Base-by-base conservation (phyloP, 2,329 filamentous ascomycete species). In the Trematosphaeria pertusa region DNA sequence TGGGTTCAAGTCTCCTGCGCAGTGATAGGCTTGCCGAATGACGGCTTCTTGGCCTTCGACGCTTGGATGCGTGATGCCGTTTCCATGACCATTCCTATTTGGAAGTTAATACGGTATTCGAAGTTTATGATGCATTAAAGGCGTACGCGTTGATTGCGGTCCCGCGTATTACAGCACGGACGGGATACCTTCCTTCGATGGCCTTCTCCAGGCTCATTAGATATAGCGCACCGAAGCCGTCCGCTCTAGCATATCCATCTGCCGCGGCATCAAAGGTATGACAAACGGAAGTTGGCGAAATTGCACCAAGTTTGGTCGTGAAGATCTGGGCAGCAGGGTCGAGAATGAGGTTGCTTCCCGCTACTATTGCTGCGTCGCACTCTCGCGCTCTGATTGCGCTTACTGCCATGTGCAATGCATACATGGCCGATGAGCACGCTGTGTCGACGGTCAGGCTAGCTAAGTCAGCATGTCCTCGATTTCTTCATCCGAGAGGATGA, bases 341-440 rank as follows among this genome's bases (percentile, higher is more conserved):
- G 11, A 44, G 8, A 12, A 65, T 62, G 21, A 43, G 46, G 31
- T 65, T 67, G 11, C 24, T 19, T 3, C 43, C 50, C 2, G 34
- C 63, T 1, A 65, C 62, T 14, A 65, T 54, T 3, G 60, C 60
- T 1, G 48, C 21, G 32, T 65, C 61, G 33, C 59, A 61, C 20
- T 64, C 59, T 3, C 56, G 49, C 42, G 46, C 47, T 0, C 51
- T 46, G 2, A 67, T 43, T 2, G 44, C 43, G 10, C 18, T 38
- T 14, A 58, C 41, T 6, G 64, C 63, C 3, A 60, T 5, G 34
- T 68, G 61, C 3, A 68, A 35, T 1, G 54, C 59, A 34, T 63
- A 63, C 49, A 68, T 44, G 8, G 60, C 18, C 2, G 60, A 59
- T 1, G 62, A 50, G 38, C 64, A 68, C 14, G 62, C 64, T 2